Base-by-base conservation (phyloP, 2,329 filamentous ascomycete species). In the Xylaria polymorpha region DNA sequence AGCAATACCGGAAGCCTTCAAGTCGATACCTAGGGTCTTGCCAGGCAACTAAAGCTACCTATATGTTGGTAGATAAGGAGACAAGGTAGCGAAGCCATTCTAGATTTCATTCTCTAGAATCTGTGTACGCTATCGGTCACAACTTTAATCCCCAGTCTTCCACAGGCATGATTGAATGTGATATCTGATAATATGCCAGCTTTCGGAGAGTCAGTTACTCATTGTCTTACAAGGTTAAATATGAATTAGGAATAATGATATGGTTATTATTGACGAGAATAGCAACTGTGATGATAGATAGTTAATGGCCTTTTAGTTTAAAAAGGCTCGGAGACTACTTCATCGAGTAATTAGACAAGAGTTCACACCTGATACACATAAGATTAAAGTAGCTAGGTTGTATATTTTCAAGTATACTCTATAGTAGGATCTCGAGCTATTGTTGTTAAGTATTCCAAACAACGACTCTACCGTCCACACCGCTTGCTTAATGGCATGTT, bases 381-480 rank as follows among this genome's bases (percentile, higher is more conserved):
- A 41, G 10, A 41, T 4, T 15, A 12, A 39, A 57, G 29, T 44
- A 48, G 6, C 9, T 6, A 43, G 22, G 14, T 35, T 44, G n/a
- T 46, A 53, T 14, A 64, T 64, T 59, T 55, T 68, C 32, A 60
- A 56, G 9, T 68, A 55, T 41, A 55, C 1, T 14, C 12, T 51
- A 32, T 58, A 41, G 14, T 46, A 15, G 10, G 37, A n/a, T 51
- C 18, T 68, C 41, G n/a, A 60, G 20, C n/a, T 41, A 20, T n/a
- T 2, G 15, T 20, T 32, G 7, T 43, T 88, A 94, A 61, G 85
- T 84, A 73, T 85, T 86, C 92, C 92, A 96, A 74, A 96, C 88
- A 60, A 95, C 92, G 74, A 96, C 85, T 77, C 93, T 89, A 71
- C 93, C 93, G 79, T 96, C 93, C 63, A 96, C 92, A 73, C 93